Evolutionary conservation across 2,329 filamentous ascomycete genomes (phyloP).

Genomic region (Fonsecaea erecta): DNA sequence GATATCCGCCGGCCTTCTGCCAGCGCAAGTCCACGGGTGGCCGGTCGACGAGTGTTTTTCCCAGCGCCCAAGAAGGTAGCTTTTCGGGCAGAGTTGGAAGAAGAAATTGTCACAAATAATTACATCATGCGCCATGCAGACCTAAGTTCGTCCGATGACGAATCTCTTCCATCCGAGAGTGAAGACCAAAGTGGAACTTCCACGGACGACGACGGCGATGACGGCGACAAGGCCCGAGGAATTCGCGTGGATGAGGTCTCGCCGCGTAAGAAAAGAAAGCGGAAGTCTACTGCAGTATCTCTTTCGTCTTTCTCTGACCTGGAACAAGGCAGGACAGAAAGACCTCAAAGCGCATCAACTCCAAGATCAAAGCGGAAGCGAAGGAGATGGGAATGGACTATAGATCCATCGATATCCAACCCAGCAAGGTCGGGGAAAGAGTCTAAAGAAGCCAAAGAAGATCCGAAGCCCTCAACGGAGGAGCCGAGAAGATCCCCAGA

Average conservation of each 20-base stretch:
- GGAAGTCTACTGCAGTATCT: slow-evolving; percentile 21
- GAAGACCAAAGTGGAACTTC: slow-evolving; percentile 20
- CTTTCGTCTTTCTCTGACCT: slow-evolving; percentile 6
- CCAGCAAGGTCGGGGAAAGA: not conserved
- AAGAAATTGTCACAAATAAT: slow-evolving; percentile 62
- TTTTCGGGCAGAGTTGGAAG: slow-evolving; percentile 61
- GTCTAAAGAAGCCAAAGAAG: not conserved
- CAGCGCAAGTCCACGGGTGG: slow-evolving; percentile 43
- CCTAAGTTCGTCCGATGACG: slow-evolving; percentile 42
- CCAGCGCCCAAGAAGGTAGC: slow-evolving; percentile 62
- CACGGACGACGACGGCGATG: slow-evolving; percentile 8
- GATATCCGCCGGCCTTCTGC: slow-evolving; percentile 46
- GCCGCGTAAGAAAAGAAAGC: slow-evolving; percentile 25
- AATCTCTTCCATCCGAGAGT: slow-evolving; percentile 24
- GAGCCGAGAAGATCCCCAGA: not conserved
- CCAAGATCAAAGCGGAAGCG: slow-evolving; percentile 28
- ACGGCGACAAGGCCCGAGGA: not conserved
- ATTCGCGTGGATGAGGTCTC: slow-evolving; percentile 25
- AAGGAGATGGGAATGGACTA: slow-evolving; percentile 35
- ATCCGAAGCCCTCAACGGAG: not conserved
- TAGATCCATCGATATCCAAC: not conserved
- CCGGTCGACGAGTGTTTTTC: slow-evolving; percentile 52
- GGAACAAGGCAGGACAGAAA: slow-evolving; percentile 15
- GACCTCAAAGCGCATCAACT: slow-evolving; percentile 17
- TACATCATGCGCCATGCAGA: slow-evolving; percentile 64